phyloP scores from a whole-genome alignment of 2,329 filamentous ascomycete species.

The Xylariomycetidae sp. region DNA sequence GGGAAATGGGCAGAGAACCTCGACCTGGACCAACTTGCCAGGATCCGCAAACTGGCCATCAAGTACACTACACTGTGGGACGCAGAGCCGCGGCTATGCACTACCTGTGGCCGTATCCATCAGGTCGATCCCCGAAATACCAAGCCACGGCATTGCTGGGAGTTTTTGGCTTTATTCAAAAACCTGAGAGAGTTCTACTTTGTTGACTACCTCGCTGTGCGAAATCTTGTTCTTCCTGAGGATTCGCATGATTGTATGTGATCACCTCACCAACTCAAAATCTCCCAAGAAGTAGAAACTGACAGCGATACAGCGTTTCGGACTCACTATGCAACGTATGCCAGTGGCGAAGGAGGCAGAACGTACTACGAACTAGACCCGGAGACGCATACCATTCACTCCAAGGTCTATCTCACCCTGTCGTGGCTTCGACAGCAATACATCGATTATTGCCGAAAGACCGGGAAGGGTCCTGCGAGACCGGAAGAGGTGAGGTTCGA shows the following conservation, averaged over 20 bases:
- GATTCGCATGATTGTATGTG: too few relatives aligned
- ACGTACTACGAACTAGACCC: conserved; percentile 29
- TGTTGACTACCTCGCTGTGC: conserved; percentile 36
- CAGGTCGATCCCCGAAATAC: conserved; percentile 18
- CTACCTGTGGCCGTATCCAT: conserved; percentile 28
- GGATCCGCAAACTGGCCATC: conserved; percentile 34
- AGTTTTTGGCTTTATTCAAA: conserved; percentile 35
- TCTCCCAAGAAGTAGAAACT: conserved; percentile 8
- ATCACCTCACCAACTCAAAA: too few relatives aligned
- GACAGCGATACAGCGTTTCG: conserved; percentile 6
- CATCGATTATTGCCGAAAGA: conserved; percentile 29
- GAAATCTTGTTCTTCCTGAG: conserved; percentile 10
- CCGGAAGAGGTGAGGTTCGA: conserved; percentile 35
- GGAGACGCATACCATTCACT: conserved; percentile 29
- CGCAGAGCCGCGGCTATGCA: conserved; percentile 25
- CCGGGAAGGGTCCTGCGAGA: conserved; percentile 23
- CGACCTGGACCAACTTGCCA: conserved; percentile 20
- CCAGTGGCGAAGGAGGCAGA: conserved; percentile 18
- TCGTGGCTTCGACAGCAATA: conserved; percentile 34
- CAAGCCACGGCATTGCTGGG: conserved; percentile 36
- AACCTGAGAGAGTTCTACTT: conserved; percentile 39
- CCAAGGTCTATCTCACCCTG: conserved; percentile 29
- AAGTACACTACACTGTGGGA: conserved; percentile 38
- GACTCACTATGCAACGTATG: conserved; percentile 15
- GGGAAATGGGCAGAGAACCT: conserved; percentile 20